A percentile compares a stretch with the other conserved stretches of the same genome.
Conservation (phyloP, 2,329 filamentous ascomycete genomes). For the Triangularia setosa region DNA sequence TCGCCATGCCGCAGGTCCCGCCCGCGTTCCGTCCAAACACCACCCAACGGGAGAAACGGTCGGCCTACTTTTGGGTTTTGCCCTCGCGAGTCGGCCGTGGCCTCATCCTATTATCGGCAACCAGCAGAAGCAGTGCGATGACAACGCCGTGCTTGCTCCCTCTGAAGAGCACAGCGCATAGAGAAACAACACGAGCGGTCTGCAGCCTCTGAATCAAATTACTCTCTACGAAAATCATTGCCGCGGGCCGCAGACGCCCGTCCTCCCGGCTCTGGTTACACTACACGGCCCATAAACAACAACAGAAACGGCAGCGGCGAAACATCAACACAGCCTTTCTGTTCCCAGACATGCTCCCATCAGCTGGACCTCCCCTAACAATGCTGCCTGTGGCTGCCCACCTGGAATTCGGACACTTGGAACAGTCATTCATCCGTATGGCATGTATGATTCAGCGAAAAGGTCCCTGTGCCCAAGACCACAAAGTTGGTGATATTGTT, state of each 20-base stretch:
- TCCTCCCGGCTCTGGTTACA: neutral
- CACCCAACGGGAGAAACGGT: neutral
- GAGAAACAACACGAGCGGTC: neutral
- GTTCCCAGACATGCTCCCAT: neutral
- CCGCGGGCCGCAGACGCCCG: neutral
- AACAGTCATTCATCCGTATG: neutral
- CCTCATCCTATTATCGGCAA: constrained; percentile 1
- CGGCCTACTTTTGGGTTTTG: neutral
- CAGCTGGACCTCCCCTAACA: neutral
- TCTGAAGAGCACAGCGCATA: neutral
- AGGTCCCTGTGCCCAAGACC: constrained; percentile 17
- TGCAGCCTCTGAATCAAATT: neutral
- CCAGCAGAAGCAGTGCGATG: constrained; percentile 3
- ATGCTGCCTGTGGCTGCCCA: neutral
- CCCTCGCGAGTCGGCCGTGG: neutral
- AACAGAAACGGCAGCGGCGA: neutral
- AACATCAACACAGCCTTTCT: neutral
- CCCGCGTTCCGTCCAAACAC: neutral
- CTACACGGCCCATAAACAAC: constrained; percentile 1
- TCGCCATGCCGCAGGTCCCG: neutral
- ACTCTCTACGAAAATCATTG: neutral
- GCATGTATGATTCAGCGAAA: neutral
- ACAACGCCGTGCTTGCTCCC: neutral
- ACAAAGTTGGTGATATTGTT: constrained; percentile 24
- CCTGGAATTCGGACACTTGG: neutral